Conservation (phyloP, 306 rosid genomes). For the Vigna unguiculata region DNA sequence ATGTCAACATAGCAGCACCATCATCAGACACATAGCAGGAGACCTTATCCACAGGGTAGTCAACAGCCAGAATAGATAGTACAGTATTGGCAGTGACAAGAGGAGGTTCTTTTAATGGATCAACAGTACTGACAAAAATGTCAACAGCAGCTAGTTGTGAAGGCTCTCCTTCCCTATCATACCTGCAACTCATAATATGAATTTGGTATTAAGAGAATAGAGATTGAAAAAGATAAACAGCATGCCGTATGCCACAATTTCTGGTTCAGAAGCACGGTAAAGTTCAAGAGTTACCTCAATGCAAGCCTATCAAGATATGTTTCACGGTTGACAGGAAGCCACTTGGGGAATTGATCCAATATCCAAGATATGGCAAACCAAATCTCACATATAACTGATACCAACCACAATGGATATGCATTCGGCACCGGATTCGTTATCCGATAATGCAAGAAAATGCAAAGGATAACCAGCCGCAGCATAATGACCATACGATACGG, state of each 20-base stretch:
- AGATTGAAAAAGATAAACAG: slow-evolving; percentile 24
- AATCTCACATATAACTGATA: slow-evolving; percentile 96
- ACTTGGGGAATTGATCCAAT: slow-evolving; percentile 96
- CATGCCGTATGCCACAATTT: not conserved
- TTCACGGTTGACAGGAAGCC: slow-evolving; percentile 97
- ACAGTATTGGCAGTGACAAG: slow-evolving; percentile 97
- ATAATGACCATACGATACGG: slow-evolving; percentile 95
- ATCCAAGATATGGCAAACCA: slow-evolving; percentile 99
- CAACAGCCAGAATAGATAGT: slow-evolving; percentile 92
- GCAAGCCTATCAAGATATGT: slow-evolving; percentile 96
- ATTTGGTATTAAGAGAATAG: slow-evolving; percentile 40
- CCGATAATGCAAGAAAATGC: slow-evolving; percentile 91
- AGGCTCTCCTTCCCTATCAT: slow-evolving; percentile 94
- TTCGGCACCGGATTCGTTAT: slow-evolving; percentile 92
- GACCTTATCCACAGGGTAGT: slow-evolving; percentile 97
- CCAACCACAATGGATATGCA: slow-evolving; percentile 86
- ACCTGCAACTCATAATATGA: slow-evolving; percentile 63
- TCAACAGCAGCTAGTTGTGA: slow-evolving; percentile 95
- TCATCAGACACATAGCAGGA: slow-evolving; percentile 98
- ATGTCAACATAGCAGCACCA: slow-evolving; percentile 98
- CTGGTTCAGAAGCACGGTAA: not conserved
- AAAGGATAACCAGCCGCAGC: slow-evolving; percentile 81
- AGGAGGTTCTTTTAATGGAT: slow-evolving; percentile 97
- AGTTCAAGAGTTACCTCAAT: slow-evolving; percentile 61
- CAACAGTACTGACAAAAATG: slow-evolving; percentile 96